Evolutionary conservation across 495 filamentous ascomycete genomes (phyloP).

Genomic region (Penicillium diatomitis): DNA sequence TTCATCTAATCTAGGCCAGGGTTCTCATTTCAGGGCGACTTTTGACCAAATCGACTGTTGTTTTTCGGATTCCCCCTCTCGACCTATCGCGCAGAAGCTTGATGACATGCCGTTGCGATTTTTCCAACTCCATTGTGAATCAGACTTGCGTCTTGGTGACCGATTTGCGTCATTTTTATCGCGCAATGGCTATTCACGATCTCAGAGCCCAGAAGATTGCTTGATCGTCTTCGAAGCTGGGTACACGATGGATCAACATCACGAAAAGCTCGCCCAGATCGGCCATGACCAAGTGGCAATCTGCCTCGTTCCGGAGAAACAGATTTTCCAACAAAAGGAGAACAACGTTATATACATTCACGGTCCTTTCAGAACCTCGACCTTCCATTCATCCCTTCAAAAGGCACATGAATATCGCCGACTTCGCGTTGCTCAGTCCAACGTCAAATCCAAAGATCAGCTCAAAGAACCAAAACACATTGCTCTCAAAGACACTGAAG

Average conservation of each 20-base stretch:
- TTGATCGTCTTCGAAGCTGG: constrained; percentile 4
- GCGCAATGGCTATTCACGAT: neutral
- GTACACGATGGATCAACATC: constrained; percentile 1
- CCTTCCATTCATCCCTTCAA: neutral
- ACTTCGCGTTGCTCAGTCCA: neutral
- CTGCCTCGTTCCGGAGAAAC: constrained; percentile 3
- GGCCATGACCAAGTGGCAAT: constrained; percentile 4
- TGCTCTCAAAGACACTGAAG: too few species aligned
- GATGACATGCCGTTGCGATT: constrained; percentile 1
- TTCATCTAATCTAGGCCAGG: constrained; percentile 4
- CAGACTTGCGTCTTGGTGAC: neutral
- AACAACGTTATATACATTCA: constrained; percentile 1
- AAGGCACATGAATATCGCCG: neutral
- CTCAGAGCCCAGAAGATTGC: neutral
- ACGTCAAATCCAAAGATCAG: neutral
- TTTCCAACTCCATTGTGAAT: neutral
- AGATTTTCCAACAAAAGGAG: neutral
- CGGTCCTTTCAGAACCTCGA: neutral
- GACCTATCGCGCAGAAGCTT: neutral
- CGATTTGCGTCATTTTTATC: neutral
- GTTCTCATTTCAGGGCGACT: constrained; percentile 10
- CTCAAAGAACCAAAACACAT: too few species aligned
- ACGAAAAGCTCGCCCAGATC: neutral
- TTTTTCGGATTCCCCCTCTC: neutral
- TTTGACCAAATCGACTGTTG: constrained; percentile 4